Conservation (phyloP, 192 early-diverging fungal genomes). For the Jimgerdemannia lactiflua region DNA sequence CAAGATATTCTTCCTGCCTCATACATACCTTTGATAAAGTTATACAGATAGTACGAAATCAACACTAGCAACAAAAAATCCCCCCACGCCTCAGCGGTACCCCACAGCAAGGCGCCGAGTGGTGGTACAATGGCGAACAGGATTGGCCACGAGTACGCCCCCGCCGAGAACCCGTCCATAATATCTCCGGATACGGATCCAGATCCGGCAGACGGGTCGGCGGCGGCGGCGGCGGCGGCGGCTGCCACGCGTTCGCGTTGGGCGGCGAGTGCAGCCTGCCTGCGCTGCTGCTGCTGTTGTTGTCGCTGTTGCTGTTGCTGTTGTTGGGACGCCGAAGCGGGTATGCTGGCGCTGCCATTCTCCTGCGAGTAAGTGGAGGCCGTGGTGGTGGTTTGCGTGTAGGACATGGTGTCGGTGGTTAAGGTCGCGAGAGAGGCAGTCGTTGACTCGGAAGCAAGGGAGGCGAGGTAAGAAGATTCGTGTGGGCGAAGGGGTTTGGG, state of each 20-base stretch:
- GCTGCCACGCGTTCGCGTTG: too few species aligned
- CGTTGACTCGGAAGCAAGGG: neutral
- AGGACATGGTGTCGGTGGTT: neutral
- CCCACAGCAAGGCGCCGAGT: conserved; percentile 52
- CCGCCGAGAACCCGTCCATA: neutral
- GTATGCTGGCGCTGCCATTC: neutral
- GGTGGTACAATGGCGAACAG: conserved; percentile 52
- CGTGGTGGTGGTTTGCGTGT: neutral
- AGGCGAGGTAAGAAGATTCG: neutral
- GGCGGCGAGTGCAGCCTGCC: too few species aligned
- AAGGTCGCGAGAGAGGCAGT: neutral
- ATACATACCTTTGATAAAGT: conserved; percentile 56
- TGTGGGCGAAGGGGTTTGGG: neutral
- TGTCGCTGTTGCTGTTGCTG: neutral
- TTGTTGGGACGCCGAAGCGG: neutral
- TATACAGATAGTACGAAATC: conserved; percentile 57
- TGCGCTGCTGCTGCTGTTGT: too few species aligned
- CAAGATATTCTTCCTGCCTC: neutral
- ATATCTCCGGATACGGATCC: neutral
- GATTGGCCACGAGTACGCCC: conserved; percentile 55
- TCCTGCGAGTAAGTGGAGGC: neutral
- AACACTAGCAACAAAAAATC: conserved; percentile 53
- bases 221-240: too few species aligned
- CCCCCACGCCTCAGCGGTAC: conserved; percentile 56
- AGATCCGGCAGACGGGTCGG: neutral